Evolutionary conservation across 441 rosid genomes (phyloP), one percentile per base, ranked within the genome.

Genomic region (Cnidoscolus chayamansa): DNA sequence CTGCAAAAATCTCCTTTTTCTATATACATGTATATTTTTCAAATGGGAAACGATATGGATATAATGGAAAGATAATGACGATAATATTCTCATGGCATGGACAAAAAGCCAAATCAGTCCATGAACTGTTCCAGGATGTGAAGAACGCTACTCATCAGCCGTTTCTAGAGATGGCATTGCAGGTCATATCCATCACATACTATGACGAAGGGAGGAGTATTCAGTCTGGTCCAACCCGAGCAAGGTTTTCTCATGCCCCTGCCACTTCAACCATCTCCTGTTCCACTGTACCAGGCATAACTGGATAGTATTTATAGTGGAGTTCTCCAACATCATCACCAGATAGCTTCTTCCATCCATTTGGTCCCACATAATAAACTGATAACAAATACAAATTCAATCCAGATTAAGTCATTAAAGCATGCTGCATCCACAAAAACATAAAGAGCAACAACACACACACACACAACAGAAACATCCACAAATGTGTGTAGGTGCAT

Each of bases 291-390:
- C 73, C 84, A 50, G 96, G 86, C 69, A 51, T 55, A 35, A 88
- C 92, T 0, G 97, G 97, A 78, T 88, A 78, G 83, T 96, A 93
- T 30, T 81, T 77, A 83, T 91, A 93, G 75, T 93, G 94, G 62
- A 96, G 93, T 75, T 90, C 99, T 16, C 97, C 97, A 9, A 96
- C 99, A 77, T 96, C 99, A 74, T 96, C 99, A 51, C 98, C 98
- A 0, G 99, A 89, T 12, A 93, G 85, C 82, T 96, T 96, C 84
- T 78, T 93, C 99, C 98, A 96, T 75, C 99, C 98, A 57, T 77
- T 70, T 11, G 97, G 92, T 63, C 98, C 99, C 15, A 93, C 99
- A 17, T 93, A 72, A 81, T 93, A 96, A 68, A 96, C 99, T 96
- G 93, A 66, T 76, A 31, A 4, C 45, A 68, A 19, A 10, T 7